Conservation (phyloP, 805 yeast genomes). For the Starmera amethionina region DNA sequence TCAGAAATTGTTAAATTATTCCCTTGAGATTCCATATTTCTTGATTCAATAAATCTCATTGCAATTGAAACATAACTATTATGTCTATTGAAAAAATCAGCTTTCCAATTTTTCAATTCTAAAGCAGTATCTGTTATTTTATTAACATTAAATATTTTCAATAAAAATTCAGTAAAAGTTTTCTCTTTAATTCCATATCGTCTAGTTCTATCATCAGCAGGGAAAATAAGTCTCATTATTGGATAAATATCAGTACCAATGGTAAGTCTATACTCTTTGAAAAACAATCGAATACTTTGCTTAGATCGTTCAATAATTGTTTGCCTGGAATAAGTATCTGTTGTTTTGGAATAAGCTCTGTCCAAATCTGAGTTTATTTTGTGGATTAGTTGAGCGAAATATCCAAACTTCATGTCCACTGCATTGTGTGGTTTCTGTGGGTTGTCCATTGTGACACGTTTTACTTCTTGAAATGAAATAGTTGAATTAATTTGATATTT, state of each 20-base stretch:
- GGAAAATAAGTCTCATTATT: constrained; percentile 49
- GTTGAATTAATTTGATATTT: neutral
- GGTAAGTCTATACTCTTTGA: constrained; percentile 38
- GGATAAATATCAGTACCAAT: constrained; percentile 64
- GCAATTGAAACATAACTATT: constrained; percentile 38
- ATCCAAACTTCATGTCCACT: constrained; percentile 8
- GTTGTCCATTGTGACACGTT: too few species aligned
- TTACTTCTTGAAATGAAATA: constrained; percentile 1
- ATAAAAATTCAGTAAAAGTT: constrained; percentile 40
- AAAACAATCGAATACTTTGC: constrained; percentile 28
- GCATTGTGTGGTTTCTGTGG: too few species aligned
- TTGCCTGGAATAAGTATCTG: neutral
- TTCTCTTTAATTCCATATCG: constrained; percentile 56
- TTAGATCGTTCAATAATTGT: constrained; percentile 10
- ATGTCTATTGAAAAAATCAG: constrained; percentile 24
- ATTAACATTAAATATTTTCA: constrained; percentile 47
- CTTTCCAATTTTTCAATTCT: constrained; percentile 38
- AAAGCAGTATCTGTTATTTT: constrained; percentile 52
- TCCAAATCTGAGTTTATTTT: constrained; percentile 5
- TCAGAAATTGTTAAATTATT: constrained; percentile 34
- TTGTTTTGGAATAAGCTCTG: neutral
- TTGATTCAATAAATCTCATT: constrained; percentile 36
- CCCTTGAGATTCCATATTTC: constrained; percentile 31
- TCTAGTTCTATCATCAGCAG: constrained; percentile 50
- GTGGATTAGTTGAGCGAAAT: constrained; percentile 16